Percentiles rank a stretch among this genome's conserved stretches.
Evolutionary conservation across 345 rosid genomes (phyloP).

Genomic region (Erodium maritimum): DNA sequence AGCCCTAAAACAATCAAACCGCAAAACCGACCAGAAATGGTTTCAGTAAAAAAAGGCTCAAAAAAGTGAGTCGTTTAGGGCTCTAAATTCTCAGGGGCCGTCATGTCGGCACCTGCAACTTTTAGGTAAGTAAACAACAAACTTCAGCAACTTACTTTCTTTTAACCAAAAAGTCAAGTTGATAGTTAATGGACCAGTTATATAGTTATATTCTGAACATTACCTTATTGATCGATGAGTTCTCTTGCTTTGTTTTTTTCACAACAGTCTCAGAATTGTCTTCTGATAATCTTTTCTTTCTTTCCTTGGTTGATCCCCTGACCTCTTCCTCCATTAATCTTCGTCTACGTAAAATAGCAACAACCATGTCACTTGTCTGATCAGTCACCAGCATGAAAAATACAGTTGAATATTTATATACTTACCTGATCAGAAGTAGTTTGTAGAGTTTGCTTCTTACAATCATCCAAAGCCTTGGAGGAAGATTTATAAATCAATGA

Average conservation of each 20-base stretch:
- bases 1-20: too few species aligned
- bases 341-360: conserved; percentile 19
- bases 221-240: conserved; percentile 39
- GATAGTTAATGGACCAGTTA: too few species aligned
- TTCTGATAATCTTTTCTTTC: conserved; percentile 47
- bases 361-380: neutral
- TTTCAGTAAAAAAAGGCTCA: too few species aligned
- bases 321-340: conserved; percentile 18
- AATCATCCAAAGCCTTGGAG: conserved; percentile 32
- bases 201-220: too few species aligned
- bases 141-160: neutral
- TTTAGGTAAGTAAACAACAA: conserved; percentile 4
- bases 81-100: too few species aligned
- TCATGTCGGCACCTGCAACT: conserved; percentile 50
- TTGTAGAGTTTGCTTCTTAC: conserved; percentile 40
- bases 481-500: conserved; percentile 28
- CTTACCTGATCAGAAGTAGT: conserved; percentile 36
- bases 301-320: conserved; percentile 44
- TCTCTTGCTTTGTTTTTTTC: conserved; percentile 47
- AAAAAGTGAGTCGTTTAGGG: too few species aligned
- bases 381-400: neutral
- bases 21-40: too few species aligned
- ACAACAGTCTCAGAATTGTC: conserved; percentile 30
- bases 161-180: too few species aligned
- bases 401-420: too few species aligned